A percentile compares a stretch with the other conserved stretches of the same genome.
Conservation (phyloP, 2,329 filamentous ascomycete genomes). For the Epichloe festucae region DNA sequence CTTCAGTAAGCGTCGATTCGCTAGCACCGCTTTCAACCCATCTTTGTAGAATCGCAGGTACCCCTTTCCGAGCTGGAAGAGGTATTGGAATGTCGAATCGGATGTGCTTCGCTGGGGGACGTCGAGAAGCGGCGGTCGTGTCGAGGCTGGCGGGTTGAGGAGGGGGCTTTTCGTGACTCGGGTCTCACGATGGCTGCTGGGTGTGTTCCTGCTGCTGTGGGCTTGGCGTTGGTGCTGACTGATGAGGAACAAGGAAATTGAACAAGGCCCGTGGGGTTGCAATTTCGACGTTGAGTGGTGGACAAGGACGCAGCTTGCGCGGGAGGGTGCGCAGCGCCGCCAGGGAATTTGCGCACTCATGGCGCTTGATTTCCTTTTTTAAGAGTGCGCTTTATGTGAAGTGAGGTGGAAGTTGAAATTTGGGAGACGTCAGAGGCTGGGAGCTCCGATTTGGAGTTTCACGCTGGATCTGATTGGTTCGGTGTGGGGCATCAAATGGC, state of each 20-base stretch:
- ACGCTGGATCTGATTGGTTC: not conserved
- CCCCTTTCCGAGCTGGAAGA: slow-evolving; percentile 53
- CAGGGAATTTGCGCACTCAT: slow-evolving; percentile 22
- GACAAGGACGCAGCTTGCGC: slow-evolving; percentile 8
- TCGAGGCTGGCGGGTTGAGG: slow-evolving; percentile 61
- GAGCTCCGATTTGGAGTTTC: not conserved
- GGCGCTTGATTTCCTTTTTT: not conserved
- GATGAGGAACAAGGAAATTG: not conserved
- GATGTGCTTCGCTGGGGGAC: slow-evolving; percentile 40
- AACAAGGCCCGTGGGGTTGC: not conserved
- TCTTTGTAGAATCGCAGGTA: slow-evolving; percentile 82
- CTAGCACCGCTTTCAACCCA: slow-evolving; percentile 61
- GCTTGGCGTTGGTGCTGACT: slow-evolving; percentile 11
- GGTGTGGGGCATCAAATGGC: not conserved
- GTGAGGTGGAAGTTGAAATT: not conserved
- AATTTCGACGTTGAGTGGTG: slow-evolving; percentile 3
- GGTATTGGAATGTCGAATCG: slow-evolving; percentile 28
- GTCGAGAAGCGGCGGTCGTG: slow-evolving; percentile 56
- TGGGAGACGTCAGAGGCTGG: not conserved
- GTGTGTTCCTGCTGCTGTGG: slow-evolving; percentile 8
- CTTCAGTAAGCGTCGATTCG: slow-evolving; percentile 46
- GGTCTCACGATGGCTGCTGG: slow-evolving; percentile 12
- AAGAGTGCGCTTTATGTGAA: not conserved
- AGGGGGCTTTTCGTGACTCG: slow-evolving; percentile 18
- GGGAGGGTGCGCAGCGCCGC: slow-evolving; percentile 15